These are phyloP conservation scores for Aphanoascus verrucosus DNA, from an alignment of 2,329 filamentous ascomycete species.

Conservation along the genomic window DNA sequence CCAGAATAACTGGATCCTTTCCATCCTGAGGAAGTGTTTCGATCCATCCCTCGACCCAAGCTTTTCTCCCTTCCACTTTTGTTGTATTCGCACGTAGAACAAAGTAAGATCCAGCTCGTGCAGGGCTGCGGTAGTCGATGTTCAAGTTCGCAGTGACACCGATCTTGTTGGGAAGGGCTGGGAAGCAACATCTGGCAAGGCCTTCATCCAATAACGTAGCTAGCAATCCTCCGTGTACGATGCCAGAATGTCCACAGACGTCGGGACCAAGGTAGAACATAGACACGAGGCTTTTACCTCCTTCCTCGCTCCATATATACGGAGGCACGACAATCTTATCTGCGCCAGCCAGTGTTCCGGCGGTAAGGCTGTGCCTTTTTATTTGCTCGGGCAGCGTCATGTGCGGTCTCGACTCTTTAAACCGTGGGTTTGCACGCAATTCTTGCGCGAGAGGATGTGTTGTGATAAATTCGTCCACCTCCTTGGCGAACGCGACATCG, in stretches of 20 bases:
- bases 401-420: slow-evolving; percentile 70
- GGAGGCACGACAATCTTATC: slow-evolving; percentile 73
- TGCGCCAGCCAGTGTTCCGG: slow-evolving; percentile 63
- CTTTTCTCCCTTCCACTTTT: slow-evolving; percentile 32
- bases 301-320: slow-evolving; percentile 60
- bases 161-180: slow-evolving; percentile 38
- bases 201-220: slow-evolving; percentile 61
- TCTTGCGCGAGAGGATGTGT: slow-evolving; percentile 61
- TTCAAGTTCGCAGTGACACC: slow-evolving; percentile 49
- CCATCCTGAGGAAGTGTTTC: slow-evolving; percentile 49
- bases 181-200: slow-evolving; percentile 51
- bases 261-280: slow-evolving; percentile 57
- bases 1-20: slow-evolving; percentile 59
- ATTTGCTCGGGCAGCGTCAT: slow-evolving; percentile 67
- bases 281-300: slow-evolving; percentile 54
- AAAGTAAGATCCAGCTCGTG: slow-evolving; percentile 53
- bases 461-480: slow-evolving; percentile 63
- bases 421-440: slow-evolving; percentile 56
- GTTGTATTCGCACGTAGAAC: slow-evolving; percentile 36
- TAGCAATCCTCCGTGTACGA: slow-evolving; percentile 60
- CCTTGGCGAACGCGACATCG: slow-evolving; percentile 41
- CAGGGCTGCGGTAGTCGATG: slow-evolving; percentile 53
- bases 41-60: slow-evolving; percentile 29
- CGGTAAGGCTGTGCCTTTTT: slow-evolving; percentile 67
- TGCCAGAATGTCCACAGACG: slow-evolving; percentile 57